Conservation (phyloP, 202 grass and related monocot species). For the Elaeis oleifera region DNA sequence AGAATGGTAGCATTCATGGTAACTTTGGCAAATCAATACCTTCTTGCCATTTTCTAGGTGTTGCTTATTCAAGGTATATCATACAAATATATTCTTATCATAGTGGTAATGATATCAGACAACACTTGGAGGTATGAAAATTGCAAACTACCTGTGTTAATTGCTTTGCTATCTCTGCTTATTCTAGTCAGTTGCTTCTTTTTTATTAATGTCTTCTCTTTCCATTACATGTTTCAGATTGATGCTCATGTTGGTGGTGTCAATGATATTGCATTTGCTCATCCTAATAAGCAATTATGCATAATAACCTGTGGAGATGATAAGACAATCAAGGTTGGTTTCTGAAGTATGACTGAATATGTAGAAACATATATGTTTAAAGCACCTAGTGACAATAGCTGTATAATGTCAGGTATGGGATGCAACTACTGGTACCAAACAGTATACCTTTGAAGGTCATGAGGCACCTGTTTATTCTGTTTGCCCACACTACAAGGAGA, state of each 20-base stretch:
- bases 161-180: conserved; percentile 18
- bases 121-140: conserved; percentile 70
- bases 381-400: not conserved
- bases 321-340: conserved; percentile 80
- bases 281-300: conserved; percentile 85
- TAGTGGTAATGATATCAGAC: conserved; percentile 64
- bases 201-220: conserved; percentile 22
- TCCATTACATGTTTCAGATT: conserved; percentile 46
- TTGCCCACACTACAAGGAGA: conserved; percentile 95
- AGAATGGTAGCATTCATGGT: not conserved
- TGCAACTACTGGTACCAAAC: conserved; percentile 55
- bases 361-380: not conserved
- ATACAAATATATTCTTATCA: conserved; percentile 94
- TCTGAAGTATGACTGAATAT: conserved; percentile 12
- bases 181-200: conserved; percentile 16
- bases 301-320: conserved; percentile 98
- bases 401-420: conserved; percentile 74
- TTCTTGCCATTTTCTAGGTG: conserved; percentile 39
- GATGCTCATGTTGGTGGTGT: conserved; percentile 94
- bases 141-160: conserved; percentile 1
- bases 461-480: conserved; percentile 99
- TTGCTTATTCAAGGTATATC: conserved; percentile 94
- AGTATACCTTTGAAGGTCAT: conserved; percentile 90
- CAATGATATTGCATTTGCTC: conserved; percentile 97
- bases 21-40: conserved; percentile 20